phyloP scores from a whole-genome alignment of 2,329 filamentous ascomycete species.

The Fusarium pseudocircinatum region DNA sequence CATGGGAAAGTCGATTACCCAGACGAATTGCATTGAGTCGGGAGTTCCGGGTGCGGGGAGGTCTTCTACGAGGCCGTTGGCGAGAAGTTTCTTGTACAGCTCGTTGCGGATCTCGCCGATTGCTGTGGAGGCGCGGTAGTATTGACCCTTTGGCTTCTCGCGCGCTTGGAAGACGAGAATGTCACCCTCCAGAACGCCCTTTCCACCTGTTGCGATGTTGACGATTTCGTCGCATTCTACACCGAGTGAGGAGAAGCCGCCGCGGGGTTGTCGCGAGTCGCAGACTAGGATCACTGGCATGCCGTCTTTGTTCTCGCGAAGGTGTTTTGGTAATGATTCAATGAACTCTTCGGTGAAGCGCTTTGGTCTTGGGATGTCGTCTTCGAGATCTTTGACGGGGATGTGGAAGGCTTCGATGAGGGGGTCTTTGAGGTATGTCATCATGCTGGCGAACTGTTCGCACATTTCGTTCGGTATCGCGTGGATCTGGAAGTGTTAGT shows the following conservation, averaged over 20 bases:
- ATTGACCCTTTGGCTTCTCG: conserved; percentile 66
- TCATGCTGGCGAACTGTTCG: conserved; percentile 78
- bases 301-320: conserved; percentile 77
- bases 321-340: conserved; percentile 66
- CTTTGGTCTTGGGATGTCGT: conserved; percentile 62
- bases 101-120: conserved; percentile 78
- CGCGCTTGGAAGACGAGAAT: conserved; percentile 85
- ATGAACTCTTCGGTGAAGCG: conserved; percentile 76
- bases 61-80: background rate
- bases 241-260: conserved; percentile 81
- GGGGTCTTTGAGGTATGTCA: conserved; percentile 74
- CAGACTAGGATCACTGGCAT: conserved; percentile 81
- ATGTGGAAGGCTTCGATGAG: conserved; percentile 77
- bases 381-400: conserved; percentile 61
- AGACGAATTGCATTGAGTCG: conserved; percentile 73
- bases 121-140: conserved; percentile 68
- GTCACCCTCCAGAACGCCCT: conserved; percentile 70
- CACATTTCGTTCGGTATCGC: conserved; percentile 64
- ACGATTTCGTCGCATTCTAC: conserved; percentile 68
- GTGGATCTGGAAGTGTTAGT: conserved; percentile 61
- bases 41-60: conserved; percentile 12
- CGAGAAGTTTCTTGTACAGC: conserved; percentile 70
- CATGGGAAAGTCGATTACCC: conserved; percentile 91
- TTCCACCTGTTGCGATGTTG: conserved; percentile 45
- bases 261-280: conserved; percentile 77